These are phyloP conservation scores for Gossypium davidsonii DNA, from an alignment of 441 rosid species.

Conservation along the genomic window DNA sequence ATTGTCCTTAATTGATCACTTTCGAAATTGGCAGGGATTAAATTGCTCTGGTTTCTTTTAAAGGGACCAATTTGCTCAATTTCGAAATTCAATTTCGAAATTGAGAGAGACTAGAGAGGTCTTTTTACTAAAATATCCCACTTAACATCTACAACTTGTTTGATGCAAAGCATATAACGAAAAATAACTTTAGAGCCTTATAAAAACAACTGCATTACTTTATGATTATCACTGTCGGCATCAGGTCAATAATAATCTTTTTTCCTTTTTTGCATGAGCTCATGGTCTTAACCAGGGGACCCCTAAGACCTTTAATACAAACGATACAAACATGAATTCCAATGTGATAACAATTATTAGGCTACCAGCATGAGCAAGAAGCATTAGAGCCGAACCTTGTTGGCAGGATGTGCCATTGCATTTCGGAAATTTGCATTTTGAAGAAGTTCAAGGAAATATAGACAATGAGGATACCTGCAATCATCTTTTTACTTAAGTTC, in stretches of 20 bases:
- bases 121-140: not conserved
- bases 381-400: constrained; percentile 53
- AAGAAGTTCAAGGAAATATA: constrained; percentile 84
- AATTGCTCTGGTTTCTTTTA: too few species aligned
- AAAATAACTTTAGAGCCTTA: not conserved
- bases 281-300: not conserved
- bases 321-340: not conserved
- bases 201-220: not conserved
- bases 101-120: too few species aligned
- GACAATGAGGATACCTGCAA: constrained; percentile 94
- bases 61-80: too few species aligned
- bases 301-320: not conserved
- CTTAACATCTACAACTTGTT: not conserved
- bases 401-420: constrained; percentile 97
- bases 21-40: too few species aligned
- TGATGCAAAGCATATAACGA: not conserved
- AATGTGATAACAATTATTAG: not conserved
- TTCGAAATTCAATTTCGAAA: too few species aligned
- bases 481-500: constrained; percentile 7
- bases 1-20: too few species aligned
- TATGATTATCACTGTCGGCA: not conserved
- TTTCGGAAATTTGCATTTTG: constrained; percentile 82
- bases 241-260: not conserved
- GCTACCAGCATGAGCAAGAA: constrained; percentile 1
- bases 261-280: not conserved